Evolutionary conservation across 1,139 yeast genomes (phyloP).

Genomic region (Scheffersomyces stambukii): DNA sequence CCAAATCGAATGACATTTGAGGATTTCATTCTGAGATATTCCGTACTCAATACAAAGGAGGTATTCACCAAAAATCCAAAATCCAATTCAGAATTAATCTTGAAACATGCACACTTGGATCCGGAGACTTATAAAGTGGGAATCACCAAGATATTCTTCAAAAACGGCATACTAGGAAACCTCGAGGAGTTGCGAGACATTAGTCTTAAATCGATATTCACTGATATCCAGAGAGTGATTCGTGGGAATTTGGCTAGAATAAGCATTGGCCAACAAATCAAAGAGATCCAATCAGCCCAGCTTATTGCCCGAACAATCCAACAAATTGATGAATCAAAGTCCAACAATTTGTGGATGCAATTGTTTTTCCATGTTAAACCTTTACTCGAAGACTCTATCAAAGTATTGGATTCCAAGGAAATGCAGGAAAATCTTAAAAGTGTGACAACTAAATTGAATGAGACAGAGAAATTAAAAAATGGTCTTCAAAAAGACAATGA

Average conservation of each 20-base stretch:
- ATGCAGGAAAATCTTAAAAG: constrained; percentile 48
- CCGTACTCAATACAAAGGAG: constrained; percentile 50
- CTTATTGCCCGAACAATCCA: constrained; percentile 62
- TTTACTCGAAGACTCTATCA: constrained; percentile 60
- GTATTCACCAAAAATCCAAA: constrained; percentile 49
- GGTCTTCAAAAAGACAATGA: constrained; percentile 47
- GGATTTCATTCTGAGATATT: constrained; percentile 74
- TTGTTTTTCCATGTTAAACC: constrained; percentile 74
- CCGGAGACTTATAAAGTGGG: constrained; percentile 71
- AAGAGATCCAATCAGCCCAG: constrained; percentile 67
- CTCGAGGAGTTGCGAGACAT: constrained; percentile 77
- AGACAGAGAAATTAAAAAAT: constrained; percentile 37
- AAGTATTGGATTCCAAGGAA: constrained; percentile 51
- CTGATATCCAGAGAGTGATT: constrained; percentile 61
- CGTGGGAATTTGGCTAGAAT: constrained; percentile 63
- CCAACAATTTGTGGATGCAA: constrained; percentile 74
- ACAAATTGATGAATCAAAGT: constrained; percentile 46
- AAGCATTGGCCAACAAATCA: constrained; percentile 46
- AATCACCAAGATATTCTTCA: constrained; percentile 82
- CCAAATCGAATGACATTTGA: constrained; percentile 87
- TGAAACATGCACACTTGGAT: constrained; percentile 60
- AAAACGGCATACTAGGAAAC: constrained; percentile 89
- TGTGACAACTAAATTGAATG: constrained; percentile 34
- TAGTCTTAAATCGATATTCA: constrained; percentile 52
- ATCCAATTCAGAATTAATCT: constrained; percentile 65